phyloP scores from a whole-genome alignment of 257 asterid species.

The Cinchona pubescens region DNA sequence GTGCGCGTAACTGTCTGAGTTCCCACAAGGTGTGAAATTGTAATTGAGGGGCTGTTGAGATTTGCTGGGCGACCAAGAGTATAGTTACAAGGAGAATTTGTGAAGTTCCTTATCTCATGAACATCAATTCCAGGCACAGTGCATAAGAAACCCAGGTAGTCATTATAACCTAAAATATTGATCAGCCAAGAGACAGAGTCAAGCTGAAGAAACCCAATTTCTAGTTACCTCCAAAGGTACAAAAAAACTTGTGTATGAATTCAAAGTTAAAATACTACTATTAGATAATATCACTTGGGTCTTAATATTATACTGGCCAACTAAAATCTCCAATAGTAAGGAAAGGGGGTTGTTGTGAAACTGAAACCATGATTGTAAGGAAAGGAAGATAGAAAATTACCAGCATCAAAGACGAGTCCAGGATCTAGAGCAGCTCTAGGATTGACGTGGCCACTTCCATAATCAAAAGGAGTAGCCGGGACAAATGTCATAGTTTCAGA shows the following conservation, averaged over 20 bases:
- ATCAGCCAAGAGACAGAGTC: conserved; percentile 10
- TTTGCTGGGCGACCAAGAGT: conserved; percentile 84
- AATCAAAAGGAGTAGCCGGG: conserved; percentile 74
- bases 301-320: too few species aligned
- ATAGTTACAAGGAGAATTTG: conserved; percentile 81
- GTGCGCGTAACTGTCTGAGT: conserved; percentile 73
- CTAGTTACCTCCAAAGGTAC: background rate
- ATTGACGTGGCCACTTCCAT: conserved; percentile 79
- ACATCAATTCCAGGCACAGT: conserved; percentile 75
- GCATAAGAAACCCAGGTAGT: conserved; percentile 94
- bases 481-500: conserved; percentile 59
- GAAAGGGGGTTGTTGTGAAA: too few species aligned
- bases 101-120: conserved; percentile 63
- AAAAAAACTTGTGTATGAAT: background rate
- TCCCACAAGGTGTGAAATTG: conserved; percentile 88
- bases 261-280: background rate
- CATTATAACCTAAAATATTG: conserved; percentile 57
- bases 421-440: conserved; percentile 80
- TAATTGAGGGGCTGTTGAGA: conserved; percentile 78
- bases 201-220: background rate
- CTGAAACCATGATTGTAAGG: background rate
- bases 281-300: too few species aligned
- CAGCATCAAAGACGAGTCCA: conserved; percentile 72
- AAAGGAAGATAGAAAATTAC: conserved; percentile 25
- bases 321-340: too few species aligned